Base-by-base conservation (phyloP, 1,284 basidiomycete genomes). In the Mrakiaceae sp. region DNA sequence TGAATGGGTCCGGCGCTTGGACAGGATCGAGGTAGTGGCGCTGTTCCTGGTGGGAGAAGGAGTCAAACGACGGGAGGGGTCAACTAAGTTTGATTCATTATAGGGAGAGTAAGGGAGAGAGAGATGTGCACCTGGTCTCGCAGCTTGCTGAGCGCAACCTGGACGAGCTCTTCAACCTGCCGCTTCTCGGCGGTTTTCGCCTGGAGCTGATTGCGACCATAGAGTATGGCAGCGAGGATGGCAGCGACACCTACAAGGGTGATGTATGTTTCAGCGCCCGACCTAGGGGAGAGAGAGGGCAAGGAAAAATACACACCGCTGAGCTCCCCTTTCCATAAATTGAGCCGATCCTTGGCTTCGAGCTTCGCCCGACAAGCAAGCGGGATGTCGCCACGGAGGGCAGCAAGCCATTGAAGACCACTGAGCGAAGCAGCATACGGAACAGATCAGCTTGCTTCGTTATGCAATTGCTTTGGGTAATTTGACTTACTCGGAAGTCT, bases 21-120 rank as follows among this genome's bases (percentile, higher is more conserved):
- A 88, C 84, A 6, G 91, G 90, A 74, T 96, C 92, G 68, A 84
- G 83, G 73, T 92, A 86, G 76, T 97, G 86, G 4, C 84, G 82
- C 68, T 88, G 79, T 74, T 95, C 90, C 78, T 79, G 55, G 42
- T 47, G 62, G 8, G 43, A 3, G 27, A 27, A 27, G 14, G 11
- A 16, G 39, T 47, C 42, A 44, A 52, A 68, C 64, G 69, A 60
- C 52, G 27, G 27, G 40, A 46, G 47, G 12, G 8, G 53, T 42
- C 14, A 39, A 47, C 51, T 49, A 50, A 11, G 10, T 14, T 27
- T 27, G 27, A 27, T 27, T 27, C 27, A 27, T 27, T 27, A 27
- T 27, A 27, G 27, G 27, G 27, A 27, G 27, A 27, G 27, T 27
- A 27, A n/a, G 11, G 4, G 49, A 63, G 64, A 57, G 40, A 27